These are phyloP conservation scores for Ogataea populi-albae DNA, from an alignment of 805 yeast genomes.

Conservation along the genomic window DNA sequence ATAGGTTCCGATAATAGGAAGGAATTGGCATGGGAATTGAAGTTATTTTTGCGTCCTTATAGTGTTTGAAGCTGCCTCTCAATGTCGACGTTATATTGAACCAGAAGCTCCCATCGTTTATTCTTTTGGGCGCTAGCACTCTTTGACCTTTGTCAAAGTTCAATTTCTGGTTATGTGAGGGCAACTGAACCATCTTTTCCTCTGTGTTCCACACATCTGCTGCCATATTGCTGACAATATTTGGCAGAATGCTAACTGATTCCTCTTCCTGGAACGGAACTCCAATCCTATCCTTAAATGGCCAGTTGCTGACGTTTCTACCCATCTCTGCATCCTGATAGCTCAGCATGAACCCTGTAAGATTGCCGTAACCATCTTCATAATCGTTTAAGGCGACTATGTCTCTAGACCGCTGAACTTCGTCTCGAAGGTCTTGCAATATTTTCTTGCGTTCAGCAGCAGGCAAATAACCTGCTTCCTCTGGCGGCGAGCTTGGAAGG, in stretches of 20 bases:
- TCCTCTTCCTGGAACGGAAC: slow-evolving; percentile 48
- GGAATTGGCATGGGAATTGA: slow-evolving; percentile 33
- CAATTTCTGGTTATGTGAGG: slow-evolving; percentile 7
- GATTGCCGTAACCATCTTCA: slow-evolving; percentile 57
- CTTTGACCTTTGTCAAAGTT: slow-evolving; percentile 15
- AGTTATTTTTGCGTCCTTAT: slow-evolving; percentile 12
- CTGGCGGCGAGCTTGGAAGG: slow-evolving; percentile 39
- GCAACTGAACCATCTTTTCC: slow-evolving; percentile 20
- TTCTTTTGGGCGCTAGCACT: background rate
- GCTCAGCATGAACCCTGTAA: slow-evolving; percentile 69
- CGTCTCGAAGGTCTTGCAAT: slow-evolving; percentile 36
- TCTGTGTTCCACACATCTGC: slow-evolving; percentile 50
- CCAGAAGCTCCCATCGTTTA: slow-evolving; percentile 25
- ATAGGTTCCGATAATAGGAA: slow-evolving; percentile 22
- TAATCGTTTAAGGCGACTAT: slow-evolving; percentile 42
- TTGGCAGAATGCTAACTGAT: slow-evolving; percentile 57
- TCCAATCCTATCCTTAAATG: slow-evolving; percentile 38
- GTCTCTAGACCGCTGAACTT: slow-evolving; percentile 29
- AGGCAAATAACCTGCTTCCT: slow-evolving; percentile 28
- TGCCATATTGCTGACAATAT: slow-evolving; percentile 48
- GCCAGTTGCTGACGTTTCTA: slow-evolving; percentile 51
- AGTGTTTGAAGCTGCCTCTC: slow-evolving; percentile 39
- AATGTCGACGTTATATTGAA: slow-evolving; percentile 48
- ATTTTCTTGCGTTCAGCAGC: slow-evolving; percentile 23
- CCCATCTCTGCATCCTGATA: slow-evolving; percentile 55